phyloP scores from a whole-genome alignment of 1,284 basidiomycete genomes.

The Rhodotorula sp. region DNA sequence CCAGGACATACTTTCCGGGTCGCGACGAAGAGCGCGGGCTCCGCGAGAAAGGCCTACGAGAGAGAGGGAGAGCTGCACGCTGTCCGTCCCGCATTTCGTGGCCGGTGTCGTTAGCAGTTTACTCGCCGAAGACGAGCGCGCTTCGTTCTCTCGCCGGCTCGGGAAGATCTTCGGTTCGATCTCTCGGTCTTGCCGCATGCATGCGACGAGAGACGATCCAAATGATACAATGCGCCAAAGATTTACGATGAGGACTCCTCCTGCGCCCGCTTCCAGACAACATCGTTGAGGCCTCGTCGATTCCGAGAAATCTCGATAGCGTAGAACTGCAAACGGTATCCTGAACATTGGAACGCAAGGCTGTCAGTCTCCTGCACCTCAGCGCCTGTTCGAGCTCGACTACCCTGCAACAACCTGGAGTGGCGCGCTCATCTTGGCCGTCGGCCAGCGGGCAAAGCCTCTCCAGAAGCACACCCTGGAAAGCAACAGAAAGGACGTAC shows the following conservation, averaged over 20 bases:
- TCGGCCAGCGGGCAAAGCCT: too few species aligned
- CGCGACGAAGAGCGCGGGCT: too few species aligned
- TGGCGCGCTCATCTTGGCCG: too few species aligned
- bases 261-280: constrained; percentile 73
- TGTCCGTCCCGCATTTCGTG: too few species aligned
- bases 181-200: not conserved
- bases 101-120: too few species aligned
- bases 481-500: constrained; percentile 50
- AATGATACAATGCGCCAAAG: not conserved
- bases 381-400: too few species aligned
- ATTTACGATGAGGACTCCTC: constrained; percentile 3
- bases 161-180: not conserved
- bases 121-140: too few species aligned
- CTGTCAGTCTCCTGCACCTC: not conserved
- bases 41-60: too few species aligned
- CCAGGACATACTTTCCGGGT: too few species aligned
- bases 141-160: not conserved
- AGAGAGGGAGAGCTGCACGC: too few species aligned
- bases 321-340: constrained; percentile 70
- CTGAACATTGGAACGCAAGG: constrained; percentile 62
- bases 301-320: constrained; percentile 94
- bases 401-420: too few species aligned
- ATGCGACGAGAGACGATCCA: not conserved
- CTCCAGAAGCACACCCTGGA: not conserved
- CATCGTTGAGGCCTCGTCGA: constrained; percentile 84